These are phyloP conservation scores for Globisporangium polare DNA, from an alignment of 352 stramenopile genomes.

Conservation along the genomic window DNA sequence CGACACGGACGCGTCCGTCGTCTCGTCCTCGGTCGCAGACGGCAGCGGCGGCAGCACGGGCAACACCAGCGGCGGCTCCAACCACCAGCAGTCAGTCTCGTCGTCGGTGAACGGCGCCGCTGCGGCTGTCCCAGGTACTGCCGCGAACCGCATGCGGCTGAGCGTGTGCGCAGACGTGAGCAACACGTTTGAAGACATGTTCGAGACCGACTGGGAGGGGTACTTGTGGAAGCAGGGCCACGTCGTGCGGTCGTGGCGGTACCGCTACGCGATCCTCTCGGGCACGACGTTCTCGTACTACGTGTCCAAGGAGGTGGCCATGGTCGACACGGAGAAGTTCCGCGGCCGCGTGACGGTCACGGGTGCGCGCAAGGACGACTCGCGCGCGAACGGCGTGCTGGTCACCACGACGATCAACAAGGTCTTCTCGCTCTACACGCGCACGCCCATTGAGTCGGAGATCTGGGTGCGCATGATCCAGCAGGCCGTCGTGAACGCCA, in stretches of 20 bases:
- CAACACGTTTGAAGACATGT: slow-evolving; percentile 75
- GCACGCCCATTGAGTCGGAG: slow-evolving; percentile 73
- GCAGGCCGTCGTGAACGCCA: slow-evolving; percentile 59
- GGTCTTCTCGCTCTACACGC: slow-evolving; percentile 81
- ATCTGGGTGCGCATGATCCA: slow-evolving; percentile 86
- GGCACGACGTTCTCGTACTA: slow-evolving; percentile 83
- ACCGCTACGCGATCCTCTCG: slow-evolving; percentile 79
- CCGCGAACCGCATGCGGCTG: slow-evolving; percentile 30
- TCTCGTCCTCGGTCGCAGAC: slow-evolving; percentile 56
- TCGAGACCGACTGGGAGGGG: slow-evolving; percentile 86
- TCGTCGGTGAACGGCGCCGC: not conserved
- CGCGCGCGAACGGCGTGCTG: slow-evolving; percentile 69
- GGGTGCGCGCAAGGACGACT: slow-evolving; percentile 56
- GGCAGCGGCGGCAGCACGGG: slow-evolving; percentile 32
- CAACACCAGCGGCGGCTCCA: slow-evolving; percentile 14
- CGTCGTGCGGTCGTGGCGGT: slow-evolving; percentile 82
- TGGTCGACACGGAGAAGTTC: slow-evolving; percentile 80
- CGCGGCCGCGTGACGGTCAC: slow-evolving; percentile 78
- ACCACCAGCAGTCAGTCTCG: not conserved
- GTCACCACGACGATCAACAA: slow-evolving; percentile 87
- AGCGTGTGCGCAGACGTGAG: slow-evolving; percentile 72
- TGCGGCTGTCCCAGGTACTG: not conserved
- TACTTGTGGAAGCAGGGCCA: slow-evolving; percentile 88
- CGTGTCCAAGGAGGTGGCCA: slow-evolving; percentile 73
- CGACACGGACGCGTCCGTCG: slow-evolving; percentile 49